phyloP scores from a whole-genome alignment of 441 rosid genomes.

The Populus hybrid region DNA sequence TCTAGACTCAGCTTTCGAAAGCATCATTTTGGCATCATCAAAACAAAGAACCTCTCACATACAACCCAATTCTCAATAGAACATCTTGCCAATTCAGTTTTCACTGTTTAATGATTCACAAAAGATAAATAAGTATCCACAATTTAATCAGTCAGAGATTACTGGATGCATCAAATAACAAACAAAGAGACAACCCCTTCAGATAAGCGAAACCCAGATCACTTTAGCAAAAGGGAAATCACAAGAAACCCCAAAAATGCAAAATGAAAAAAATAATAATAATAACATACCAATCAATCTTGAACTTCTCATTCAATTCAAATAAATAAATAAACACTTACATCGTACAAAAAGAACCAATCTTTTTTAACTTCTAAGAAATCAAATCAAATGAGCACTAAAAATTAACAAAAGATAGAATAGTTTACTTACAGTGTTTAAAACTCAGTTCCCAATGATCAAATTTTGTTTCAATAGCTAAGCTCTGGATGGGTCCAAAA shows the following conservation, averaged over 20 bases:
- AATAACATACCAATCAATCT: neutral
- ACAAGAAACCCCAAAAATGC: too few relatives aligned
- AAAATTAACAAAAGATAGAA: neutral
- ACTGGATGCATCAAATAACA: neutral
- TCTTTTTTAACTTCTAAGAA: neutral
- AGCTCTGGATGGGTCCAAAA: neutral
- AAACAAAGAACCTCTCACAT: constrained; percentile 8
- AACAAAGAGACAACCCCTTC: neutral
- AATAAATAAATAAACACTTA: too few relatives aligned
- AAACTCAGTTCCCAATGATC: constrained; percentile 8
- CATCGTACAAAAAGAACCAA: neutral
- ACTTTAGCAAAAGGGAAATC: neutral
- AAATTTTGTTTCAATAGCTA: neutral
- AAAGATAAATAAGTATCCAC: neutral
- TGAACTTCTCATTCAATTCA: neutral
- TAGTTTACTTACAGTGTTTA: constrained; percentile 2
- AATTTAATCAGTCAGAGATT: neutral
- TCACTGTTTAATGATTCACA: neutral
- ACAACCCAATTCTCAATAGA: constrained; percentile 15
- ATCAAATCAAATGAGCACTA: neutral
- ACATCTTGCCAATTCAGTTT: constrained; percentile 5
- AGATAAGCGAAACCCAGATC: neutral
- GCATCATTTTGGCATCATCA: constrained; percentile 29
- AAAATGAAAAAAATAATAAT: too few relatives aligned
- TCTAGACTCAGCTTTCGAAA: constrained; percentile 31